phyloP scores from a whole-genome alignment of 1,284 basidiomycete species.

The Rhodofomes roseus region DNA sequence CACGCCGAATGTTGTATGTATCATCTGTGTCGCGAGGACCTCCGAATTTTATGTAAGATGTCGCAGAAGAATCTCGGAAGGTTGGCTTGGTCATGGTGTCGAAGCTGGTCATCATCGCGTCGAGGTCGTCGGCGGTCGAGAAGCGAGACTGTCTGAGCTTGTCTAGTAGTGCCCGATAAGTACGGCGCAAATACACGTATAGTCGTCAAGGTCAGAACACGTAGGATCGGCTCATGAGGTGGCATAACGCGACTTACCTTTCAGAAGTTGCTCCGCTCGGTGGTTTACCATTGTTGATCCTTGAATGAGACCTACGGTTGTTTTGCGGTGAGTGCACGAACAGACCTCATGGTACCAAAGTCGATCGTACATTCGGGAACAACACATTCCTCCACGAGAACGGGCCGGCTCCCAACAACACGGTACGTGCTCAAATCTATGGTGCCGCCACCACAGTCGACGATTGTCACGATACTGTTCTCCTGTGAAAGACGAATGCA shows the following conservation, averaged over 20 bases:
- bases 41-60: constrained; percentile 40
- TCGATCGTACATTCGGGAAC: constrained; percentile 36
- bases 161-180: no score
- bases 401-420: constrained; percentile 19
- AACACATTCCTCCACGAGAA: constrained; percentile 36
- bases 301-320: constrained; percentile 21
- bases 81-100: constrained; percentile 39
- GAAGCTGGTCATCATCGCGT: constrained; percentile 35
- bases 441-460: constrained; percentile 58
- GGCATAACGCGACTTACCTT: constrained; percentile 16
- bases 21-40: constrained; percentile 16
- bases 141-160: constrained; percentile 33
- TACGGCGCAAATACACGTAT: no score
- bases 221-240: no score
- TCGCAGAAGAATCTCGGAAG: constrained; percentile 32
- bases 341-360: background rate
- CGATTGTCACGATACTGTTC: constrained; percentile 44
- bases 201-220: no score
- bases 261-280: constrained; percentile 29
- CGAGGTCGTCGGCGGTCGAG: constrained; percentile 29
- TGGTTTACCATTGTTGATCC: constrained; percentile 23
- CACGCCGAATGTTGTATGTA: constrained; percentile 37
- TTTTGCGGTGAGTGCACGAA: background rate
- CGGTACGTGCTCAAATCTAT: constrained; percentile 51
- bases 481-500: constrained; percentile 18